Conservation (phyloP, 2,329 filamentous ascomycete genomes). For the Alternaria brassicae region DNA sequence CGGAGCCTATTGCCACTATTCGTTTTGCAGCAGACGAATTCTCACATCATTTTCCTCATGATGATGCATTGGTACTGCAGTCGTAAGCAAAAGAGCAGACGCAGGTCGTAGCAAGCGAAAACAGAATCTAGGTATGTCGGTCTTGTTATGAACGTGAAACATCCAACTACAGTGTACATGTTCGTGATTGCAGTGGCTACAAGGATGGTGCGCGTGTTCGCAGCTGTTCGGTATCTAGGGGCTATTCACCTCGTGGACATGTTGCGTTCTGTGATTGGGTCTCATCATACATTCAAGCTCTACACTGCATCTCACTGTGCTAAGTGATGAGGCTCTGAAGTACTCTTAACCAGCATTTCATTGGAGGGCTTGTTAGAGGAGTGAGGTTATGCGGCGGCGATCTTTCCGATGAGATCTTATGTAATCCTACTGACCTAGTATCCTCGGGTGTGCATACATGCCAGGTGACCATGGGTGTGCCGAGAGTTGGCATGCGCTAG, state of each 20-base stretch:
- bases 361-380: not conserved
- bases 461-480: too few relatives aligned
- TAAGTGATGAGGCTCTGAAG: not conserved
- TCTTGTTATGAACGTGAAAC: not conserved
- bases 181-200: not conserved
- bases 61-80: not conserved
- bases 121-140: not conserved
- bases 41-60: not conserved
- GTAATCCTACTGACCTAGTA: not conserved
- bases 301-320: not conserved
- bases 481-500: too few relatives aligned
- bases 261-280: not conserved
- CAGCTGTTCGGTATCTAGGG: not conserved
- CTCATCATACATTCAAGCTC: not conserved
- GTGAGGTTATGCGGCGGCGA: not conserved
- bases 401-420: not conserved
- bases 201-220: not conserved
- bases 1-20: not conserved
- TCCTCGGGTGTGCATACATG: too few relatives aligned
- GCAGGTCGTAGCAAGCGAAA: too few relatives aligned
- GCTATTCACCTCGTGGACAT: not conserved
- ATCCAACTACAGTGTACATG: not conserved
- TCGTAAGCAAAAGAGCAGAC: not conserved
- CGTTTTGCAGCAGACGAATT: not conserved
- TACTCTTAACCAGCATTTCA: not conserved